Evolutionary conservation across 2,329 filamentous ascomycete genomes (phyloP).

Genomic region (Phyllosticta citriasiana): DNA sequence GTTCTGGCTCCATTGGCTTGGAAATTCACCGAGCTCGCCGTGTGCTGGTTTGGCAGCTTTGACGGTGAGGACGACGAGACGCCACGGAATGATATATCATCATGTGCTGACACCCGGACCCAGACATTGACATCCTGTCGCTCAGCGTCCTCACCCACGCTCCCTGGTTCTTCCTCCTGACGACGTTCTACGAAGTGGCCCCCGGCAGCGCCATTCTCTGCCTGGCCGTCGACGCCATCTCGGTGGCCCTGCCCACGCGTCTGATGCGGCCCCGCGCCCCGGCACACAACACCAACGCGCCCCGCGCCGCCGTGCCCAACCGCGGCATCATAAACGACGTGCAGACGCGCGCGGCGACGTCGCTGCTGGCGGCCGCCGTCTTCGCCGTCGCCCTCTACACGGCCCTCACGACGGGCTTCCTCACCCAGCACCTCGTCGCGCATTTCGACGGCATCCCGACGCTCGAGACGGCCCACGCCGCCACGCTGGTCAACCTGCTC

Average conservation of each 20-base stretch:
- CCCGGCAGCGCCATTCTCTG: slow-evolving; percentile 50
- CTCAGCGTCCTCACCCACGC: slow-evolving; percentile 57
- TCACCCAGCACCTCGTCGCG: slow-evolving; percentile 61
- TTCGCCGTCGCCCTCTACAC: slow-evolving; percentile 65
- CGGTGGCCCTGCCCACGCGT: slow-evolving; percentile 63
- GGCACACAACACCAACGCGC: slow-evolving; percentile 48
- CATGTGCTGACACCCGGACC: slow-evolving; percentile 14
- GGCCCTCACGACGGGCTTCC: slow-evolving; percentile 53
- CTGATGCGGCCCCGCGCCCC: slow-evolving; percentile 60
- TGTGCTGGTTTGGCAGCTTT: slow-evolving; percentile 65
- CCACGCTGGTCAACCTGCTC: slow-evolving; percentile 40
- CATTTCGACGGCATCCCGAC: slow-evolving; percentile 66
- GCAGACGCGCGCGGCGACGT: slow-evolving; percentile 45
- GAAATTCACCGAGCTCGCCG: slow-evolving; percentile 55
- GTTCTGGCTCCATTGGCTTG: slow-evolving; percentile 44
- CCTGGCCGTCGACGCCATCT: slow-evolving; percentile 57
- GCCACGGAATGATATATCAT: not conserved
- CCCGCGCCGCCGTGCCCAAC: slow-evolving; percentile 25
- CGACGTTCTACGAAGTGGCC: slow-evolving; percentile 65
- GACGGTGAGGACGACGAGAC: slow-evolving; percentile 47
- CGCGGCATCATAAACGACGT: slow-evolving; percentile 31
- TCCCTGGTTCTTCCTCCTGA: slow-evolving; percentile 66
- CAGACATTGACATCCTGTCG: slow-evolving; percentile 34
- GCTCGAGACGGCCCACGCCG: slow-evolving; percentile 56
- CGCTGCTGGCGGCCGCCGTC: slow-evolving; percentile 58